phyloP scores from a whole-genome alignment of 139 green algal genomes.

The Gonium pectorale region DNA sequence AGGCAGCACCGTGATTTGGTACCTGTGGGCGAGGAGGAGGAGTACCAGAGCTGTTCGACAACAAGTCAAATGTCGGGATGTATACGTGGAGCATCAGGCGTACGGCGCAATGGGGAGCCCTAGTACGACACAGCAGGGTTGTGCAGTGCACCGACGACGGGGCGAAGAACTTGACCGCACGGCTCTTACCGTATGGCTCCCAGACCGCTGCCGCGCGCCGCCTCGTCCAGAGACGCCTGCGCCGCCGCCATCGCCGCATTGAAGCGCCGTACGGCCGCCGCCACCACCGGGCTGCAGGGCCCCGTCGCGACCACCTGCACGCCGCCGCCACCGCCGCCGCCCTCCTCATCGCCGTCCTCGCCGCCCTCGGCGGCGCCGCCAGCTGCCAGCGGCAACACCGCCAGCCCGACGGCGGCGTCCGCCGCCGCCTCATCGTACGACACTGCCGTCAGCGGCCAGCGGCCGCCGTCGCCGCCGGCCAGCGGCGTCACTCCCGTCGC shows the following conservation, averaged over 20 bases:
- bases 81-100: background rate
- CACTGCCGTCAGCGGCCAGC: constrained; percentile 8
- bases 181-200: no score
- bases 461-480: background rate
- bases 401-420: background rate
- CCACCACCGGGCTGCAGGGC: background rate
- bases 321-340: background rate
- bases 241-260: constrained; percentile 29
- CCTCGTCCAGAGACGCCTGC: constrained; percentile 13
- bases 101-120: no score
- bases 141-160: no score
- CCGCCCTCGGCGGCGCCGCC: background rate
- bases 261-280: constrained; percentile 21
- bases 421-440: background rate
- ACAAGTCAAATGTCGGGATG: background rate
- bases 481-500: background rate
- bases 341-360: background rate
- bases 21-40: background rate
- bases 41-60: background rate
- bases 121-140: no score
- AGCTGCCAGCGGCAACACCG: background rate
- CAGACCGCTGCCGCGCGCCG: background rate
- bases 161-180: no score
- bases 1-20: constrained; percentile 2
- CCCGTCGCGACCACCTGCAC: background rate